Evolutionary conservation across 257 asterid genomes (phyloP).

Genomic region (Thymus quinquecostatus): DNA sequence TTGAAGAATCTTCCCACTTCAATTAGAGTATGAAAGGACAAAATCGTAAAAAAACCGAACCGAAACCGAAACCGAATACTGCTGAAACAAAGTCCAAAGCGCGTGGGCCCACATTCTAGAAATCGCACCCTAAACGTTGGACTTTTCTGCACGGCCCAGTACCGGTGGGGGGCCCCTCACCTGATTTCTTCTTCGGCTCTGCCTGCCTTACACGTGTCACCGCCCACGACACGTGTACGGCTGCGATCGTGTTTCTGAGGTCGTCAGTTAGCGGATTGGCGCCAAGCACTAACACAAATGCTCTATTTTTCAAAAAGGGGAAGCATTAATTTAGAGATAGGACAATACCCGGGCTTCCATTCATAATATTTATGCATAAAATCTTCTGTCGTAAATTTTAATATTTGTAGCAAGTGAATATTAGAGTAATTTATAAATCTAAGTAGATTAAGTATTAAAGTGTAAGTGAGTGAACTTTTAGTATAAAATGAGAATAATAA

Average conservation of each 20-base stretch:
- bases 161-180: conserved; percentile 25
- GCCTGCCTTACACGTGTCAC: neutral
- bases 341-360: neutral
- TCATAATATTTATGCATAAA: too few species aligned
- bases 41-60: neutral
- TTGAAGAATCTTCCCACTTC: neutral
- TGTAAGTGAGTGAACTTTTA: too few species aligned
- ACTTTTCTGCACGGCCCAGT: conserved; percentile 49
- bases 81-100: conserved; percentile 43
- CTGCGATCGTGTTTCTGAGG: neutral
- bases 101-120: conserved; percentile 50
- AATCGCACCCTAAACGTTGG: conserved; percentile 32
- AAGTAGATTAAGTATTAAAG: too few species aligned
- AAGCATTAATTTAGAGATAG: neutral
- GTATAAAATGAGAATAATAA: too few species aligned
- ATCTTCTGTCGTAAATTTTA: too few species aligned
- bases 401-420: too few species aligned
- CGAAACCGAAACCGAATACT: conserved; percentile 10
- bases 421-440: too few species aligned
- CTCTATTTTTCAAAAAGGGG: conserved; percentile 4
- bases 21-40: neutral
- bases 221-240: conserved; percentile 37
- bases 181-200: conserved; percentile 9
- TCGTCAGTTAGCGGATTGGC: conserved; percentile 40
- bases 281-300: conserved; percentile 37